Conservation (phyloP, 805 yeast genomes). For the Hanseniaspora guilliermondii region DNA sequence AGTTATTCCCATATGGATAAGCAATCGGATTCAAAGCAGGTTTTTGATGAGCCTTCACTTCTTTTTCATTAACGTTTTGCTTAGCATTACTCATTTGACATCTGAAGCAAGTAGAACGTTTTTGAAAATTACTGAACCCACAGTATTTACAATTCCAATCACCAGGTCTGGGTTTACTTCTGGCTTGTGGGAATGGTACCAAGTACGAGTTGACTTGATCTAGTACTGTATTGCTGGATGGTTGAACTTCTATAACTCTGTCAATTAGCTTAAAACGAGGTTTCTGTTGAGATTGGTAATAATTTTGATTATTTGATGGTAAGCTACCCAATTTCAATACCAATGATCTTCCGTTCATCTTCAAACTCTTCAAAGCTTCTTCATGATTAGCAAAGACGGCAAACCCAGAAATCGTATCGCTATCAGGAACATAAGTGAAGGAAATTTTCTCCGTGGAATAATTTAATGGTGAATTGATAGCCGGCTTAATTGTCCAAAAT, state of each 20-base stretch:
- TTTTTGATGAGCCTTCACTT: slow-evolving; percentile 11
- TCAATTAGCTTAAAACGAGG: slow-evolving; percentile 32
- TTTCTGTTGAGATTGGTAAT: slow-evolving; percentile 3
- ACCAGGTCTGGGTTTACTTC: slow-evolving; percentile 88
- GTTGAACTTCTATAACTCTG: slow-evolving; percentile 69
- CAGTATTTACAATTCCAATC: slow-evolving; percentile 98
- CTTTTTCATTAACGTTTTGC: slow-evolving; percentile 16
- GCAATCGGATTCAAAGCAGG: slow-evolving; percentile 11
- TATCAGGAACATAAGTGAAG: slow-evolving; percentile 30
- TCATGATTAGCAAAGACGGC: slow-evolving; percentile 76
- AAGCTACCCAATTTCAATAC: slow-evolving; percentile 17
- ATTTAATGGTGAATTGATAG: slow-evolving; percentile 24
- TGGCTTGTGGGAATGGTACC: slow-evolving; percentile 71
- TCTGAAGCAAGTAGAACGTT: slow-evolving; percentile 86
- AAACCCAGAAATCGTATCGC: slow-evolving; percentile 57
- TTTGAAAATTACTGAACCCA: slow-evolving; percentile 87
- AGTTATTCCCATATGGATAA: slow-evolving; percentile 7
- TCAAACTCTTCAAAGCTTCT: slow-evolving; percentile 67
- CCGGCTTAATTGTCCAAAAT: slow-evolving; percentile 72
- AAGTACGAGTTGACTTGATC: slow-evolving; percentile 74
- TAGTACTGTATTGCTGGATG: slow-evolving; percentile 64
- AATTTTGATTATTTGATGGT: slow-evolving; percentile 32
- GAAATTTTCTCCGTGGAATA: slow-evolving; percentile 14
- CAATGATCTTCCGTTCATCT: slow-evolving; percentile 59
- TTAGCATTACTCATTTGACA: slow-evolving; percentile 31